Conservation (phyloP, 306 rosid species). For the Cicer yamashitae region DNA sequence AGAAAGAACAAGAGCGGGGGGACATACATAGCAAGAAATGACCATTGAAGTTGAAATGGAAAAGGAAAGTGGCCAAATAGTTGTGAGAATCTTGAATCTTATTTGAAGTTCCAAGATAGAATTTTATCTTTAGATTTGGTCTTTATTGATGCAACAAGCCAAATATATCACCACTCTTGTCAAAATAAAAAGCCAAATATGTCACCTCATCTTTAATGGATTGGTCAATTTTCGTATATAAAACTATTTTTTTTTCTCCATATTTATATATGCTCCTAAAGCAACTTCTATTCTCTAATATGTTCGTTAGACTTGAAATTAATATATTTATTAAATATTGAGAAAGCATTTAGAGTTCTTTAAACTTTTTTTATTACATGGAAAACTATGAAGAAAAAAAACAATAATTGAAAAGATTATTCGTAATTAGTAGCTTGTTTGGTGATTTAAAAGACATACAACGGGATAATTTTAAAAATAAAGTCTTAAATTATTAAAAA, state of each 20-base stretch:
- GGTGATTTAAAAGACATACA: too few relatives aligned
- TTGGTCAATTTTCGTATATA: slow-evolving; percentile 44
- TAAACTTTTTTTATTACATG: background rate
- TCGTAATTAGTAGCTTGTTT: too few relatives aligned
- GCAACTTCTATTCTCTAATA: background rate
- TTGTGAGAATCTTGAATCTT: slow-evolving; percentile 44
- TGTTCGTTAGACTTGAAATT: background rate
- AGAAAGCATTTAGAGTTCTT: background rate
- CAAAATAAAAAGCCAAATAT: slow-evolving; percentile 28
- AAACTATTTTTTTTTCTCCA: too few relatives aligned
- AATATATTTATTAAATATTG: background rate
- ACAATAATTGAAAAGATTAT: too few relatives aligned
- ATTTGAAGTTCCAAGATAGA: slow-evolving; percentile 38
- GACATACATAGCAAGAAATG: slow-evolving; percentile 40
- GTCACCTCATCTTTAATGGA: slow-evolving; percentile 47
- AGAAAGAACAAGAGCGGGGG: slow-evolving; percentile 14
- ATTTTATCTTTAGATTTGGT: slow-evolving; percentile 39
- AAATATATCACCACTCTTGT: slow-evolving; percentile 36
- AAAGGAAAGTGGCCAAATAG: slow-evolving; percentile 42
- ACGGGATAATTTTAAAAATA: too few relatives aligned
- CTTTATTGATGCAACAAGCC: slow-evolving; percentile 42
- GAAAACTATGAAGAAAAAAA: too few relatives aligned
- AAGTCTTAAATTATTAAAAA: too few relatives aligned
- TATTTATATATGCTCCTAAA: background rate
- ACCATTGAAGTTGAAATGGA: slow-evolving; percentile 46